Base-by-base conservation (phyloP, 2,329 filamentous ascomycete species). In the Aspergillus eucalypticola region DNA sequence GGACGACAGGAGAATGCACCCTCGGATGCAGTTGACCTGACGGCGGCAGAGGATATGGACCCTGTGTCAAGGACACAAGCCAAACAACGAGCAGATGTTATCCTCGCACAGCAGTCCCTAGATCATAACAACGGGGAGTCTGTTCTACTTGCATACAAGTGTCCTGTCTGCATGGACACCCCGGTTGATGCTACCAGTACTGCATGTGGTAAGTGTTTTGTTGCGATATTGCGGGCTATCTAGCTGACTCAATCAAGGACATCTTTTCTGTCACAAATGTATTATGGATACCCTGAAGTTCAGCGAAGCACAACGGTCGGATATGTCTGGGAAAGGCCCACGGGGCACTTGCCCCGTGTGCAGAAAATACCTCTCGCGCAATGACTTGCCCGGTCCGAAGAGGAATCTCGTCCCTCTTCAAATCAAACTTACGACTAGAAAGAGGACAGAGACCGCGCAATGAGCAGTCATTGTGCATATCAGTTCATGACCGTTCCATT, bases 201-300 rank as follows among this genome's bases (percentile, higher is more conserved):
- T 2, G 73, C 80, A 21, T 88, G 86, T 68, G 86, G 85, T 86
- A 77, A 58, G 82, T 76, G 21, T 27, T 13, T 19, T 10, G 38
- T 13, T 42, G 2, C 17, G 2, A 19, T 2, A 46, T 8, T 8
- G 10, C 8, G 15, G 15, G 51, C 29, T 17, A 60, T 25, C 50
- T 44, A 59, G 41, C 58, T 65, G 17, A 67, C 46, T 38, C 10
- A 17, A 8, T 27, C 8, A 58, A 86, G 84, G 86, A 0, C 86
- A 88, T 68, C 77, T 88, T 23, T 88, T 88, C 72, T 88, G 86
- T 69, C 85, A 88, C 66, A 82, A 82, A 38, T 88, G 86, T 66
- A 82, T 88, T 44, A 81, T 84, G 54, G 83, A 86, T 68, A 83
- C 84, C n/a, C 73, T 88, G 17, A 83, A 83, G 41, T 82, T 81